Evolutionary conservation across 257 asterid species (phyloP).

Genomic region (Fraxinus cuspidata): DNA sequence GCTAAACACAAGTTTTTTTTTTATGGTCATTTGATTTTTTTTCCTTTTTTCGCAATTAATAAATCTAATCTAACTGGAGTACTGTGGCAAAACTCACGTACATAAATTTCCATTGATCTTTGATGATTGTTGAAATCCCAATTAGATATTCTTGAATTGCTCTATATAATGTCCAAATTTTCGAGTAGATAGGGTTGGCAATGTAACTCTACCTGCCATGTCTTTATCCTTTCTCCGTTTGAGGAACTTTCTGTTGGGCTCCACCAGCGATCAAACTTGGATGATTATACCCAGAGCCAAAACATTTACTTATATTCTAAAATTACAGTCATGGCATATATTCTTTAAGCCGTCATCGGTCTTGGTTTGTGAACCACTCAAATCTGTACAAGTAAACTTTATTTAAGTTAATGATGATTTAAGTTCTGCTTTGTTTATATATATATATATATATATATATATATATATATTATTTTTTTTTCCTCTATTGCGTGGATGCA

Average conservation of each 20-base stretch:
- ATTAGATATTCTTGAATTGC: not conserved
- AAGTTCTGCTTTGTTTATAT: not conserved
- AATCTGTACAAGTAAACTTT: not conserved
- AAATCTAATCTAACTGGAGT: not conserved
- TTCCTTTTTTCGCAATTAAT: not conserved
- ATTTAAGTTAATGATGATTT: not conserved
- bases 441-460: no score
- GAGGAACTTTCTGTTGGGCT: not conserved
- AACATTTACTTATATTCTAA: not conserved
- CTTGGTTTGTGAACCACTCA: not conserved
- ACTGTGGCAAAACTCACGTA: not conserved
- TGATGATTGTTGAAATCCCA: not conserved
- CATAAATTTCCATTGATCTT: not conserved
- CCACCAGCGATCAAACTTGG: not conserved
- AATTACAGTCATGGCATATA: not conserved
- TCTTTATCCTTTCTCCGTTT: not conserved
- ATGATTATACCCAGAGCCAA: not conserved
- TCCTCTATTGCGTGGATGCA: not conserved
- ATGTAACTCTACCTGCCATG: not conserved
- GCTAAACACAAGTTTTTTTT: not conserved
- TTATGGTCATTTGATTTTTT: no score
- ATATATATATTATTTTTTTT: no score
- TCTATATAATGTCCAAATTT: not conserved
- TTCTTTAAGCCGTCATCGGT: not conserved
- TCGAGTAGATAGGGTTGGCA: not conserved